Evolutionary conservation across 805 yeast genomes (phyloP).

Genomic region (Candida verbasci): DNA sequence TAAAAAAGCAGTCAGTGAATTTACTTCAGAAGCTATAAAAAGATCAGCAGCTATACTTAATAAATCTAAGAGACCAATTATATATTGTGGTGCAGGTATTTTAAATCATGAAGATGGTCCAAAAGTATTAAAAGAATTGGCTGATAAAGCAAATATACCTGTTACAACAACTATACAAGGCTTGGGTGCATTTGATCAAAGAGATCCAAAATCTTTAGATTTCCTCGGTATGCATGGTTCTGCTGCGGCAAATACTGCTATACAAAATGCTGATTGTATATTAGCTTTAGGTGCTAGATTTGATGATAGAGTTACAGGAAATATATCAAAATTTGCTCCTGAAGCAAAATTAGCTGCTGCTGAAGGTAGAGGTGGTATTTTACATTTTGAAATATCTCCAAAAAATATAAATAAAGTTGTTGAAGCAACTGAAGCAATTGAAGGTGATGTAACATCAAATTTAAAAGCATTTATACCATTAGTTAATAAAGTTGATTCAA

Average conservation of each 20-base stretch:
- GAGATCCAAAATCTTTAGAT: slow-evolving; percentile 83
- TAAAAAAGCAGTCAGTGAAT: slow-evolving; percentile 63
- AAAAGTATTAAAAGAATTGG: slow-evolving; percentile 66
- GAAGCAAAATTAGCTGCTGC: slow-evolving; percentile 84
- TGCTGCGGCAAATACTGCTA: slow-evolving; percentile 91
- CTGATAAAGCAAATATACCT: slow-evolving; percentile 89
- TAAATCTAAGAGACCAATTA: slow-evolving; percentile 78
- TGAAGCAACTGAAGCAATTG: slow-evolving; percentile 91
- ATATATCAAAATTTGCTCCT: slow-evolving; percentile 86
- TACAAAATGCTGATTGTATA: slow-evolving; percentile 90
- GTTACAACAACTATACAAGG: slow-evolving; percentile 96
- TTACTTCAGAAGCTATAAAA: slow-evolving; percentile 67
- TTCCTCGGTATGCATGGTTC: slow-evolving; percentile 99
- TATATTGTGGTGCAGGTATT: slow-evolving; percentile 92
- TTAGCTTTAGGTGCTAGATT: slow-evolving; percentile 95
- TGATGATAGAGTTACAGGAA: slow-evolving; percentile 96
- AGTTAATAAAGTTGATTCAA: slow-evolving; percentile 55
- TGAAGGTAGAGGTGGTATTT: slow-evolving; percentile 89
- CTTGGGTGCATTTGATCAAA: slow-evolving; percentile 91
- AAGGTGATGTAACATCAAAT: slow-evolving; percentile 89
- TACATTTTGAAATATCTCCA: slow-evolving; percentile 94
- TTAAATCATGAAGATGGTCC: slow-evolving; percentile 81
- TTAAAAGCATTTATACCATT: slow-evolving; percentile 69
- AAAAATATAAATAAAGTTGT: slow-evolving; percentile 98
- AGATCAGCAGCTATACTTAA: slow-evolving; percentile 78